phyloP scores from a whole-genome alignment of 2,329 filamentous ascomycete genomes.

The Lomentospora prolificans region DNA sequence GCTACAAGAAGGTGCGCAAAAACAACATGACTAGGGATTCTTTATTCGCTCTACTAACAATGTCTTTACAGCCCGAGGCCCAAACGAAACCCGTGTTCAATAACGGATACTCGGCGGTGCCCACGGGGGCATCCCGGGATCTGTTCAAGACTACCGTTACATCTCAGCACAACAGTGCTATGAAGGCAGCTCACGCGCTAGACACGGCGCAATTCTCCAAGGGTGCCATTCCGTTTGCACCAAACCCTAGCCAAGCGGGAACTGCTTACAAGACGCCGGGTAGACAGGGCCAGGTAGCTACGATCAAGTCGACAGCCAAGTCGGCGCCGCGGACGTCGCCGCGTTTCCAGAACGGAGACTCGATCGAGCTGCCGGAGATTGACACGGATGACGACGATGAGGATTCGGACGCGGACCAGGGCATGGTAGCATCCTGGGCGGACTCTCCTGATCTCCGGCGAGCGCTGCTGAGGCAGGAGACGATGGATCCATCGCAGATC shows the following conservation, averaged over 20 bases:
- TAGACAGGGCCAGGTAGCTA: constrained; percentile 33
- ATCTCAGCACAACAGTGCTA: constrained; percentile 55
- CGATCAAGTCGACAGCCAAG: constrained; percentile 48
- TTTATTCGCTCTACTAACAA: constrained; percentile 21
- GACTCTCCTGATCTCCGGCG: constrained; percentile 73
- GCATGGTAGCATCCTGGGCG: constrained; percentile 62
- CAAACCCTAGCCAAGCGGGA: constrained; percentile 47
- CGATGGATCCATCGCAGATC: constrained; percentile 71
- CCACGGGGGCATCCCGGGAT: constrained; percentile 42
- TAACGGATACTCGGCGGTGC: constrained; percentile 45
- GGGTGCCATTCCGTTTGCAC: constrained; percentile 81
- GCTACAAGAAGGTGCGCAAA: constrained; percentile 53
- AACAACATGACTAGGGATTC: not conserved
- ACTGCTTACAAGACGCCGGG: constrained; percentile 61
- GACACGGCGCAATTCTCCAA: constrained; percentile 85
- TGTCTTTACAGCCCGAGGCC: constrained; percentile 37
- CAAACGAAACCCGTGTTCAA: constrained; percentile 48
- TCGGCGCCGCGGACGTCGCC: constrained; percentile 62
- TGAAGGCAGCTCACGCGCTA: constrained; percentile 57
- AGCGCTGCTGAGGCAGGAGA: constrained; percentile 72
- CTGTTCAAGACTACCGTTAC: constrained; percentile 59
- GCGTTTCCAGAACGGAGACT: constrained; percentile 79
- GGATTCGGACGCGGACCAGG: constrained; percentile 52
- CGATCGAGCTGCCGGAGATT: constrained; percentile 88
- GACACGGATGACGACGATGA: constrained; percentile 90